These are phyloP conservation scores for Raphanus raphanistrum DNA, from an alignment of 345 rosid genomes.

Conservation along the genomic window DNA sequence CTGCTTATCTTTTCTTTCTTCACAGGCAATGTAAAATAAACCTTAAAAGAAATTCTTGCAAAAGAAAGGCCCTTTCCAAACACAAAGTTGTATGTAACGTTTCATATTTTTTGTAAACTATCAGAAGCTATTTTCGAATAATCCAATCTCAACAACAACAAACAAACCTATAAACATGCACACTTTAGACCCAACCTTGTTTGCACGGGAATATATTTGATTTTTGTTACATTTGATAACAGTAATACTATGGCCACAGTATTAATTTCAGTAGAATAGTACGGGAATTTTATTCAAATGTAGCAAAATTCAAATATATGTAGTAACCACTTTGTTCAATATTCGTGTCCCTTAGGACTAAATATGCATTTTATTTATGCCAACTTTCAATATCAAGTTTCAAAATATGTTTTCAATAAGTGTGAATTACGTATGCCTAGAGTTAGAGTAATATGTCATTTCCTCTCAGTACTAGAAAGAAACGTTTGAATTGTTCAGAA, in stretches of 20 bases:
- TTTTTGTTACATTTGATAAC: too few relatives aligned
- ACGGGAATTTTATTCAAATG: background rate
- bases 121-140: too few relatives aligned
- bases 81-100: too few relatives aligned
- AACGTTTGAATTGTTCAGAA: background rate
- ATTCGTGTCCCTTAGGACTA: conserved; percentile 7
- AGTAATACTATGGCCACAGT: too few relatives aligned
- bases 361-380: background rate
- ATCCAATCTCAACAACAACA: too few relatives aligned
- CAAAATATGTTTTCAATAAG: background rate
- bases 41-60: background rate
- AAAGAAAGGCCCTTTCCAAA: background rate
- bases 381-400: background rate
- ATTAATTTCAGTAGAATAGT: background rate
- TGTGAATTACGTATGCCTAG: background rate
- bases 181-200: too few relatives aligned
- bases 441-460: background rate
- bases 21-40: background rate
- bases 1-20: background rate
- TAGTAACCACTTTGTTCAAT: conserved; percentile 6
- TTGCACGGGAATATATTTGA: too few relatives aligned
- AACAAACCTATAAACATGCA: too few relatives aligned
- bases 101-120: too few relatives aligned
- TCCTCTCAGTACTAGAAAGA: background rate
- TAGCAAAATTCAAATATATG: background rate